Conservation (phyloP, 805 yeast species). For the Pichia rugopelliculosa region DNA sequence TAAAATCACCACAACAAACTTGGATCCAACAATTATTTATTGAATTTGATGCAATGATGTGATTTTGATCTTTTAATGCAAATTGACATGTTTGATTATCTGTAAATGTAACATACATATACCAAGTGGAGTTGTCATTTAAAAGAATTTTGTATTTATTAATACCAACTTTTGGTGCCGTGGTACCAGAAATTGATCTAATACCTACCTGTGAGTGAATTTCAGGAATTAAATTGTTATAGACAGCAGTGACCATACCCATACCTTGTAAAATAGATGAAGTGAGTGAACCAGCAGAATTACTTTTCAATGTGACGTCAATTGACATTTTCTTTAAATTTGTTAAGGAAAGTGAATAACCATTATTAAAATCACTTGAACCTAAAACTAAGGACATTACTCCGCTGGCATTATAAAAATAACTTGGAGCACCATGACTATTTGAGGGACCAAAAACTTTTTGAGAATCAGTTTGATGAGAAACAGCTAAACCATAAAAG, state of each 20-base stretch:
- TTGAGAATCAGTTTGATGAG: slow-evolving; percentile 42
- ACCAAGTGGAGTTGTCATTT: slow-evolving; percentile 40
- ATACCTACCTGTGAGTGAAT: slow-evolving; percentile 43
- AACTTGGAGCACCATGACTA: slow-evolving; percentile 43
- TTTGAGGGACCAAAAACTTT: slow-evolving; percentile 42
- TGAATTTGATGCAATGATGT: slow-evolving; percentile 32
- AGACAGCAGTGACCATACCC: slow-evolving; percentile 49
- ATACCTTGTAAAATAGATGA: slow-evolving; percentile 52
- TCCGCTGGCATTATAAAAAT: slow-evolving; percentile 45
- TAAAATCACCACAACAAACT: slow-evolving; percentile 36
- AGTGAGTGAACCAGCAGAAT: slow-evolving; percentile 31
- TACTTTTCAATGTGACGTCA: slow-evolving; percentile 33
- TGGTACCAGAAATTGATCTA: slow-evolving; percentile 30
- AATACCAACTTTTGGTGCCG: slow-evolving; percentile 25
- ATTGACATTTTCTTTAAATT: slow-evolving; percentile 47
- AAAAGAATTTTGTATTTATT: slow-evolving; percentile 35
- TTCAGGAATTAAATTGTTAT: slow-evolving; percentile 37
- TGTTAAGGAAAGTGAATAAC: slow-evolving; percentile 35
- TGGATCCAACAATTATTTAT: slow-evolving; percentile 40
- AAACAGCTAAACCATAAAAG: slow-evolving; percentile 54
- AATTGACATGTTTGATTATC: slow-evolving; percentile 20
- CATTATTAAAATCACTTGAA: slow-evolving; percentile 39
- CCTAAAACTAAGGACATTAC: slow-evolving; percentile 52
- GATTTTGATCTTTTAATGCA: slow-evolving; percentile 27
- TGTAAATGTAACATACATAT: slow-evolving; percentile 37